phyloP scores from a whole-genome alignment of 768 basidiomycete genomes.

The Psilocybe cyanescens region DNA sequence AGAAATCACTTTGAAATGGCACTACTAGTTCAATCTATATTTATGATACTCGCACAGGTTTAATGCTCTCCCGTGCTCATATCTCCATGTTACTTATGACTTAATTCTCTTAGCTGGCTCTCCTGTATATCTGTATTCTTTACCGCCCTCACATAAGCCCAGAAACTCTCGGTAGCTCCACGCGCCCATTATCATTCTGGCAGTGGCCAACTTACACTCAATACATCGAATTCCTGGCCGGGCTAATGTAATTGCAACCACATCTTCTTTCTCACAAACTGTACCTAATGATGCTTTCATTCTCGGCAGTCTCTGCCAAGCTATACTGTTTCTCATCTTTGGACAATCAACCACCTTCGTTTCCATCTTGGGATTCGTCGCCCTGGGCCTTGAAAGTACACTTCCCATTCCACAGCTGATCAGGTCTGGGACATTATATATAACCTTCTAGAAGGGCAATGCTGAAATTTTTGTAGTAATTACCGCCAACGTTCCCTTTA shows the following conservation, averaged over 20 bases:
- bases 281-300: not conserved
- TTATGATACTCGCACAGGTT: constrained; percentile 88
- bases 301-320: constrained; percentile 56
- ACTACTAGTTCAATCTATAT: constrained; percentile 77
- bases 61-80: constrained; percentile 17
- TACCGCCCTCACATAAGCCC: constrained; percentile 66
- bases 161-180: constrained; percentile 60
- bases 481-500: constrained; percentile 79
- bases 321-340: constrained; percentile 78
- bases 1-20: constrained; percentile 75
- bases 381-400: constrained; percentile 83
- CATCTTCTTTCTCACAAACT: not conserved
- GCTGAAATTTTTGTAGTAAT: constrained; percentile 52
- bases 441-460: constrained; percentile 3
- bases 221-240: constrained; percentile 83
- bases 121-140: constrained; percentile 81
- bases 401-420: constrained; percentile 86
- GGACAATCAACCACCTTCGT: constrained; percentile 65
- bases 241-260: constrained; percentile 63
- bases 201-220: constrained; percentile 81
- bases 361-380: constrained; percentile 70
- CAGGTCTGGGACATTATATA: constrained; percentile 47
- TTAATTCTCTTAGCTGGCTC: constrained; percentile 54
- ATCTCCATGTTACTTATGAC: constrained; percentile 14
- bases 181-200: constrained; percentile 80